Percentiles rank a stretch among this genome's conserved stretches.
These are phyloP conservation scores for Rhexocercosporidium sp. DNA, from an alignment of 2,329 filamentous ascomycete genomes.

Conservation along the genomic window DNA sequence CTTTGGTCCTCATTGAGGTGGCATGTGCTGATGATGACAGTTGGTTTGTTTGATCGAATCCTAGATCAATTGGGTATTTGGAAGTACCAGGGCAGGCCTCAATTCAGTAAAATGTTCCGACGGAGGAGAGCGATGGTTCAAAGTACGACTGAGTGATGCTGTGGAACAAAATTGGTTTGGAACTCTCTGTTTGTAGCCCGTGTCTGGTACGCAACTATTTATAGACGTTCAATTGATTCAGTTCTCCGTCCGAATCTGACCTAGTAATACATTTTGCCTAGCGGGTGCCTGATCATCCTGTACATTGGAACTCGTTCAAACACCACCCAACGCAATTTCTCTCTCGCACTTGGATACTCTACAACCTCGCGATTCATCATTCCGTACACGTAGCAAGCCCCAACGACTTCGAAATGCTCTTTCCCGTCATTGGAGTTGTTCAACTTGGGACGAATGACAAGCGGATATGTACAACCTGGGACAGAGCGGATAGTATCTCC, in stretches of 20 bases:
- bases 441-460: background rate
- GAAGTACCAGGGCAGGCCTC: background rate
- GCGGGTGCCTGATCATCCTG: no score
- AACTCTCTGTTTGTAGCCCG: no score
- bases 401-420: background rate
- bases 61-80: background rate
- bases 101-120: background rate
- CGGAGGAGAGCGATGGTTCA: background rate
- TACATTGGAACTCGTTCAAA: background rate
- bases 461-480: background rate
- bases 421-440: background rate
- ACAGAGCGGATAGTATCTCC: background rate
- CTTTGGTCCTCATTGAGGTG: background rate
- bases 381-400: background rate
- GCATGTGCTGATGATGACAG: background rate
- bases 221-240: no score
- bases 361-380: background rate
- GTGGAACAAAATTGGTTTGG: no score
- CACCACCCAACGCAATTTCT: background rate
- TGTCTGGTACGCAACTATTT: no score
- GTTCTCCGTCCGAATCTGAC: no score
- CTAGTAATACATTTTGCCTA: no score
- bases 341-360: background rate
- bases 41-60: background rate
- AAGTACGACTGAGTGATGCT: no score